These are phyloP conservation scores for Eucalyptus shirleyi DNA, from an alignment of 345 rosid genomes.

Conservation along the genomic window DNA sequence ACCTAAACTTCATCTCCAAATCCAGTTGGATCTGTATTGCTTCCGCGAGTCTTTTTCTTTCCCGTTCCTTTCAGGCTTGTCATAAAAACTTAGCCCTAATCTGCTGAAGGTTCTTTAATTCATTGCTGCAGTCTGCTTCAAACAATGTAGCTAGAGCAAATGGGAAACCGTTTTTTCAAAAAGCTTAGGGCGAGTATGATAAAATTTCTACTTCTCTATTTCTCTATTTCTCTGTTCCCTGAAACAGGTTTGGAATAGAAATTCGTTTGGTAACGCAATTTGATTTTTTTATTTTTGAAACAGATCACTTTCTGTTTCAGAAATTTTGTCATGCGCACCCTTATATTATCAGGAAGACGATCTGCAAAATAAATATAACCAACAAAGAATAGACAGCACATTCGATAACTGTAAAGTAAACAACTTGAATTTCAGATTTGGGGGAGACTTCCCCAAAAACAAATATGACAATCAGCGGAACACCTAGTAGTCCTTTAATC, in stretches of 20 bases:
- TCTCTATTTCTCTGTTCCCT: no score
- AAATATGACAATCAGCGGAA: not conserved
- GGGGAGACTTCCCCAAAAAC: not conserved
- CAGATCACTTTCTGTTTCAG: no score
- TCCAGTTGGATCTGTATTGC: not conserved
- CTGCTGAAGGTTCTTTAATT: not conserved
- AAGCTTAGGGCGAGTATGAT: not conserved
- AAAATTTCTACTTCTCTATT: no score
- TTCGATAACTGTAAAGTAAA: not conserved
- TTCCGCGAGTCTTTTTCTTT: not conserved
- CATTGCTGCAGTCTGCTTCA: not conserved
- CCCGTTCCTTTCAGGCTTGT: not conserved
- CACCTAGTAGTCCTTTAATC: not conserved
- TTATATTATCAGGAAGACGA: not conserved
- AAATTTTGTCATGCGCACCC: no score
- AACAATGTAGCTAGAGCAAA: not conserved
- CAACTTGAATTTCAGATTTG: not conserved
- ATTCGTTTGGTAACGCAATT: no score
- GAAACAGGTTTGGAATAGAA: rapidly evolving
- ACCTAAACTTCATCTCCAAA: not conserved
- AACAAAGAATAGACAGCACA: not conserved
- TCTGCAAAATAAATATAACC: not conserved
- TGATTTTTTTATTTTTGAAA: no score
- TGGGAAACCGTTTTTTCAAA: not conserved
- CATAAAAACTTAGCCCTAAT: not conserved